Conservation (phyloP, 768 basidiomycete genomes). For the Podaxis pistillaris region DNA sequence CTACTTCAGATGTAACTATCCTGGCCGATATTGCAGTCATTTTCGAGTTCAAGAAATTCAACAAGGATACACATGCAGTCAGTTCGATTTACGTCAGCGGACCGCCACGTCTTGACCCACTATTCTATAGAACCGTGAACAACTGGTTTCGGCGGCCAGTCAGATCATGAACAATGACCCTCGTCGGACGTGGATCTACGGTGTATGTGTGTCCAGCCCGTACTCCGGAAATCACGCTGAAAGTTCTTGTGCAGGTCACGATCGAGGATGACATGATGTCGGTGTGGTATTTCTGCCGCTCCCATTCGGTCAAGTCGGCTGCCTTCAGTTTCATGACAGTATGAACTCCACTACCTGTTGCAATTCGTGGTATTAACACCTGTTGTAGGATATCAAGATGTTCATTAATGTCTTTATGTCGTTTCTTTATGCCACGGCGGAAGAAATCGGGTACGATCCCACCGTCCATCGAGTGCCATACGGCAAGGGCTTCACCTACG, state of each 20-base stretch:
- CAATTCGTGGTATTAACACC: not conserved
- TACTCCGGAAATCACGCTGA: not conserved
- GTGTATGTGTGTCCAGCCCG: not conserved
- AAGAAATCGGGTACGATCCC: slow-evolving; percentile 13
- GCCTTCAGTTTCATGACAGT: slow-evolving; percentile 6
- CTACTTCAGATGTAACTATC: not conserved
- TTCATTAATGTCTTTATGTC: slow-evolving; percentile 4
- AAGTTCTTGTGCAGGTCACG: not conserved
- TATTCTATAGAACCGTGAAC: not conserved
- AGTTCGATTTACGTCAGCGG: not conserved
- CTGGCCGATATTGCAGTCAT: slow-evolving; percentile 14
- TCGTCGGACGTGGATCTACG: not conserved
- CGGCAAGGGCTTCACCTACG: not conserved
- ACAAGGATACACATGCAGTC: not conserved
- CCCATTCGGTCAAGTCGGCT: slow-evolving; percentile 9
- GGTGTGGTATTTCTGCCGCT: slow-evolving; percentile 13
- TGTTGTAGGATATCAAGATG: not conserved
- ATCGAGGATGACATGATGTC: slow-evolving; percentile 8
- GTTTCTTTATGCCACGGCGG: slow-evolving; percentile 2
- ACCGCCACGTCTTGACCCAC: not conserved
- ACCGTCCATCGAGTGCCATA: not conserved
- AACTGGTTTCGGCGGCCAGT: not conserved
- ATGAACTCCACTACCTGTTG: not conserved
- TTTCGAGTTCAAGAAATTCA: slow-evolving; percentile 16
- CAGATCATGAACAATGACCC: slow-evolving; percentile 2